Percentiles rank a stretch among this genome's conserved stretches.
Evolutionary conservation across 495 filamentous ascomycete species (phyloP).

Genomic region (Lepidopterella palustris): DNA sequence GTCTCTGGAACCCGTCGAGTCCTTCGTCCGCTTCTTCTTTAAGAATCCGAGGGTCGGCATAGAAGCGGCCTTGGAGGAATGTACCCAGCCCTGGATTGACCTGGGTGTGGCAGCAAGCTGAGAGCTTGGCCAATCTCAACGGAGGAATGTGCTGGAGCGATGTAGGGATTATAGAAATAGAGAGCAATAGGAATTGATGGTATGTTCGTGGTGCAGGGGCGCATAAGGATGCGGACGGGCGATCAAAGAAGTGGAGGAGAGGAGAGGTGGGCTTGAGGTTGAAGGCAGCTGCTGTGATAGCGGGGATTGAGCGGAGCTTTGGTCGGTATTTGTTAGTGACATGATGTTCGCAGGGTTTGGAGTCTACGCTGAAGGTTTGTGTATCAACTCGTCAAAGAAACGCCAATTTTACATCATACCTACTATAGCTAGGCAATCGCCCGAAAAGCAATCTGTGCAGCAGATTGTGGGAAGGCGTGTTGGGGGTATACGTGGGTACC

Average conservation of each 20-base stretch:
- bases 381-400: slow-evolving; percentile 9
- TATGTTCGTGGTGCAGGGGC: background rate
- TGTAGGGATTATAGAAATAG: background rate
- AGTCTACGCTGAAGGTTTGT: too few relatives aligned
- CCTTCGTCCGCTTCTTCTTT: slow-evolving; percentile 97
- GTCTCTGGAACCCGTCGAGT: slow-evolving; percentile 41
- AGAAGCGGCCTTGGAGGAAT: slow-evolving; percentile 28
- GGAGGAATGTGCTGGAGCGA: background rate
- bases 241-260: background rate
- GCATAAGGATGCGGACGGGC: background rate
- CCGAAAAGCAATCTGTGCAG: background rate
- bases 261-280: background rate
- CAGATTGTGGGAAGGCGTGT: too few relatives aligned
- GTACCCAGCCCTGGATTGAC: slow-evolving; percentile 21
- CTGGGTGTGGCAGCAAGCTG: slow-evolving; percentile 4
- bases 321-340: background rate
- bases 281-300: background rate
- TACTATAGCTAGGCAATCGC: too few relatives aligned
- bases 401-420: slow-evolving; percentile 4
- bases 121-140: background rate
- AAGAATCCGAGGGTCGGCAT: slow-evolving; percentile 81
- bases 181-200: background rate
- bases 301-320: background rate
- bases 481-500: too few relatives aligned
- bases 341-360: background rate